Percentiles rank a stretch among this genome's conserved stretches.
phyloP scores from a whole-genome alignment of 1,284 basidiomycete genomes.

The Ustilago sp. region DNA sequence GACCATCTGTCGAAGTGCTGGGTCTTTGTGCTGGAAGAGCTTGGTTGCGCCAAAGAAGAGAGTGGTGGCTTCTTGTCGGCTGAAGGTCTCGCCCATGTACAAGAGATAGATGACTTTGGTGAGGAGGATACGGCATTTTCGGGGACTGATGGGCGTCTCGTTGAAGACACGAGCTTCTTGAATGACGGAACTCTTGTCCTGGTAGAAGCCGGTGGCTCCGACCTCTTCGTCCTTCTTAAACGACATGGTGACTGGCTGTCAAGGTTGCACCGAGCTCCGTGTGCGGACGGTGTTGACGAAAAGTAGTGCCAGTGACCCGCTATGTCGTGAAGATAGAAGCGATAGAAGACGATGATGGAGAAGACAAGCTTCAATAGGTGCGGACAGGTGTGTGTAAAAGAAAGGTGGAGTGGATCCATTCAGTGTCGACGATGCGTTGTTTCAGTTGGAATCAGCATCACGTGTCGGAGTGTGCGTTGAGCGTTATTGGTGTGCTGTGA shows the following conservation, averaged over 20 bases:
- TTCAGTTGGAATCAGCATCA: constrained; percentile 15
- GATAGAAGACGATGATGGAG: background rate
- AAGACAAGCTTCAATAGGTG: background rate
- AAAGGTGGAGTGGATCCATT: constrained; percentile 2
- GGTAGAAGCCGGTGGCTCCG: constrained; percentile 64
- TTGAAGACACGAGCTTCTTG: constrained; percentile 99
- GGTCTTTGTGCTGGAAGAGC: constrained; percentile 98
- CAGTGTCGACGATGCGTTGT: constrained; percentile 8
- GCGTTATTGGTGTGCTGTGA: constrained; percentile 5
- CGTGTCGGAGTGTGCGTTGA: constrained; percentile 15
- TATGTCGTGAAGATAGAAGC: constrained; percentile 9
- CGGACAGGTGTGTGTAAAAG: constrained; percentile 2
- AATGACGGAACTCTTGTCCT: constrained; percentile 69
- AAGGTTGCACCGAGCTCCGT: constrained; percentile 8
- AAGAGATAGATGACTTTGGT: constrained; percentile 96
- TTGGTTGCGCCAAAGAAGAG: constrained; percentile 99
- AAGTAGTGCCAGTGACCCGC: constrained; percentile 10
- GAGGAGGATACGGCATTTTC: constrained; percentile 95
- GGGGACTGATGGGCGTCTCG: constrained; percentile 87
- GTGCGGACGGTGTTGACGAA: constrained; percentile 1
- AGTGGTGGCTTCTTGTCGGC: constrained; percentile 94
- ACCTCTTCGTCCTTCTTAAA: constrained; percentile 69
- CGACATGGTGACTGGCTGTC: constrained; percentile 55
- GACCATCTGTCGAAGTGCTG: constrained; percentile 95
- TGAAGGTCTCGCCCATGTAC: constrained; percentile 95